Evolutionary conservation across 257 asterid genomes (phyloP), one percentile per base, ranked within the genome.

Genomic region (Datura wrightii): DNA sequence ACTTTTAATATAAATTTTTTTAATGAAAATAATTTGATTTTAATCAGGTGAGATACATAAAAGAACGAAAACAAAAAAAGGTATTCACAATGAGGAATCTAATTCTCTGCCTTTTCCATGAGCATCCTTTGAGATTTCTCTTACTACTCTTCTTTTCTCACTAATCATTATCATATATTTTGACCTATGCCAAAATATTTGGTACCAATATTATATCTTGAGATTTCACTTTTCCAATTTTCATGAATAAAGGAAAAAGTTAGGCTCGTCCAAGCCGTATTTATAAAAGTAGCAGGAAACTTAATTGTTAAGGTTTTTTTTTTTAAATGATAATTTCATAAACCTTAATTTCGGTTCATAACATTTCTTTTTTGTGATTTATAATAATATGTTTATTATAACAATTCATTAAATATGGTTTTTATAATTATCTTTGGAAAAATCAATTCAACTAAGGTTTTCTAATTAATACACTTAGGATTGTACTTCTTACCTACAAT

Each of bases 1-100:
- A 5, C 4, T 13, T 5, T 31, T 31, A 10, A 24, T 1, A 2
- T 10, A 24, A 10, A 1, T 0, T 13, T 53, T 53, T 31, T 19
- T 6, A 2, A 65, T 2, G 0, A 0, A 65, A 65, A 65, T 65
- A 36, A 24, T 24, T 24, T 0, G 2, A 65, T 34, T 2, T 31
- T 65, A 36, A 36, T 65, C 0, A 0, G 0, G 0, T 8, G 0
- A 0, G 15, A 13, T 36, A 36, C 9, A 0, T 14, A 36, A 10
- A 1, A 65, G n/a, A 65, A 24, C 31, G 1, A 24, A 24, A 24
- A 24, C 31, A 62, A 10, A 6, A 41, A 6, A 6, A 9, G 36
- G 10, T 76, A 6, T 76, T 50, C 31, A 14, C 24, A 48, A 50
- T 13, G 44, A 76, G 6, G 81, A 76, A 76, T 76, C 81, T 44